Evolutionary conservation across 352 stramenopile genomes (phyloP).

Genomic region (Globisporangium nagaii): DNA sequence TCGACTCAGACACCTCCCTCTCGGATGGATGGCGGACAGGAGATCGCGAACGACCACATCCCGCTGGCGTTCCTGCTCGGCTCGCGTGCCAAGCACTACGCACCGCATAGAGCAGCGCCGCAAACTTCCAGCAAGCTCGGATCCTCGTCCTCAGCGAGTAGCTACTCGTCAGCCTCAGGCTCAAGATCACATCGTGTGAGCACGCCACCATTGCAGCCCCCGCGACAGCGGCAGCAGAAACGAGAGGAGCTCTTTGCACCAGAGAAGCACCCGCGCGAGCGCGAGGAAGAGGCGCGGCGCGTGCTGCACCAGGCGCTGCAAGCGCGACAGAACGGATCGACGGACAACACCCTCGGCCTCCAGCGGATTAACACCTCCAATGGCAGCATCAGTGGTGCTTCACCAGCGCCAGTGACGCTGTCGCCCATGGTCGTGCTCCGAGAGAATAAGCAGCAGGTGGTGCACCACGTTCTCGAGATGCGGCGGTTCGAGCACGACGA

Average conservation of each 20-base stretch:
- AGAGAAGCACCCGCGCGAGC: conserved; percentile 18
- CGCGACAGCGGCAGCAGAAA: neutral
- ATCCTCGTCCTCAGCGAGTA: neutral
- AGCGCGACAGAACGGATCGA: no score
- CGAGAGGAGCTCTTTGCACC: conserved; percentile 7
- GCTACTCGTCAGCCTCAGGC: neutral
- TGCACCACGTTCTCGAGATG: conserved; percentile 1
- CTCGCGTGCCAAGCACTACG: conserved; percentile 32
- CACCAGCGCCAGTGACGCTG: neutral
- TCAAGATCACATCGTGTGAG: neutral
- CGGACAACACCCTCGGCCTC: no score
- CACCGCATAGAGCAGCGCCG: neutral
- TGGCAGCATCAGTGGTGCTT: neutral
- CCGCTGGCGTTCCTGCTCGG: conserved; percentile 68
- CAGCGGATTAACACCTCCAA: no score
- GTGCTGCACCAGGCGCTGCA: conserved; percentile 28
- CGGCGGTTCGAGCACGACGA: neutral
- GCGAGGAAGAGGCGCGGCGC: conserved; percentile 32
- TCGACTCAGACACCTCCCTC: no score
- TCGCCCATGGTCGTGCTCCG: conserved; percentile 4
- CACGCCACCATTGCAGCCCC: neutral
- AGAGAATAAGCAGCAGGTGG: conserved; percentile 1
- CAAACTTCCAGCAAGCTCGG: neutral
- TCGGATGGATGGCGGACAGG: no score
- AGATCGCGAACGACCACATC: conserved; percentile 44